A percentile compares a stretch with the other conserved stretches of the same genome.
phyloP scores from a whole-genome alignment of 225 moss, liverwort and hornwort species.

The Marchantia paleacea region DNA sequence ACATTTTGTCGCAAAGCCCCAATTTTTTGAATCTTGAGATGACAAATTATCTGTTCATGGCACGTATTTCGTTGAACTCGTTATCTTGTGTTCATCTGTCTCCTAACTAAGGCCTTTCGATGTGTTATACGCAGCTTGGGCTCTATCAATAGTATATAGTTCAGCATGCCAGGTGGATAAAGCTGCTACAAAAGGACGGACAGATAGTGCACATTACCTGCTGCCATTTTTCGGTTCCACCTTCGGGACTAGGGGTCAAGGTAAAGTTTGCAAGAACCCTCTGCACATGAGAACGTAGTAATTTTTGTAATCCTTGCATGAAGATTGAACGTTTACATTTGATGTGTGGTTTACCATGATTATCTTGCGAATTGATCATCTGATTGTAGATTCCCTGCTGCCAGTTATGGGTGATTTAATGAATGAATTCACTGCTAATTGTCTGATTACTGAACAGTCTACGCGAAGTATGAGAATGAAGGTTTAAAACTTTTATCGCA shows the following conservation, averaged over 20 bases:
- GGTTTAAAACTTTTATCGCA: slow-evolving; percentile 46
- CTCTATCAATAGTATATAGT: slow-evolving; percentile 80
- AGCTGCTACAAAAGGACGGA: background rate
- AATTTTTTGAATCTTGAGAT: background rate
- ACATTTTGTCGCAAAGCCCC: too few species aligned
- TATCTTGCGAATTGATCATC: background rate
- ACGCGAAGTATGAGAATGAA: slow-evolving; percentile 52
- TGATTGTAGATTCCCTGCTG: background rate
- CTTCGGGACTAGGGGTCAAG: slow-evolving; percentile 5
- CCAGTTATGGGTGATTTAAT: background rate
- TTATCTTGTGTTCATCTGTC: background rate
- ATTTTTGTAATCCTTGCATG: background rate
- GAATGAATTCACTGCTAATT: background rate
- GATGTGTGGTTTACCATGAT: background rate
- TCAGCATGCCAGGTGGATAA: slow-evolving; percentile 55
- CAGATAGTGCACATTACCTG: slow-evolving; percentile 28
- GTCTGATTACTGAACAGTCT: slow-evolving; percentile 41
- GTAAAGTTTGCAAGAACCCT: slow-evolving; percentile 5
- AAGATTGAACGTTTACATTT: background rate
- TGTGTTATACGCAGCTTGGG: slow-evolving; percentile 68
- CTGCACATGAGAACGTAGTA: background rate
- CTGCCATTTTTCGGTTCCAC: slow-evolving; percentile 39
- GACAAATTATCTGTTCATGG: background rate
- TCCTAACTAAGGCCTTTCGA: slow-evolving; percentile 9
- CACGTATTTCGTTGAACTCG: background rate